Evolutionary conservation across 306 rosid species (phyloP), one percentile per base, ranked within the genome.

Genomic region (Rosa persica): DNA sequence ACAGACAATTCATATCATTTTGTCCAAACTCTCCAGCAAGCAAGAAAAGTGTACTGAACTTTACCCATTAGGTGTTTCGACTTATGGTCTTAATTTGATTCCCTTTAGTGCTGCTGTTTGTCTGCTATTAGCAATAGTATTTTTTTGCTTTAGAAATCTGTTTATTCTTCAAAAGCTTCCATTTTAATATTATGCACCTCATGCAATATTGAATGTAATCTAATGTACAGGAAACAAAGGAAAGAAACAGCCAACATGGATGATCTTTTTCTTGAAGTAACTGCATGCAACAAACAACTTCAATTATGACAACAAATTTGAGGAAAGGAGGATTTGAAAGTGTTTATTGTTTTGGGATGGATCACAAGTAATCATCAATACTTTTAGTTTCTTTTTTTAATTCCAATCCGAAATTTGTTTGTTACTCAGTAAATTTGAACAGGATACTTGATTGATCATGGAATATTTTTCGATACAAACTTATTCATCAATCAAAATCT

Each of bases 331-430:
- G 96, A 52, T 95, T 93, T 70, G 99, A 98, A 67, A 95, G 99
- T 76, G 98, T 95, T 25, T 95, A 95, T 81, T 93, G 99, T 98
- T 95, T 40, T 93, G 98, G 98, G 99, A 95, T 85, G 99, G 99
- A 86, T 91, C 99, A 2, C 99, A 95, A 82, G 99, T 95, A 86
- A 68, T 65, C 76, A 62, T 48, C 25, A 27, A 40, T 7, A 13
- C 54, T 48, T 30, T 73, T 42, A 11, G 10, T 80, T 70, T 54
- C 17, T 67, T 30, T 39, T 12, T 51, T 42, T 2, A 9, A 40
- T 8, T 36, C 20, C 34, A 4, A 5, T 73, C 62, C 30, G 13
- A 47, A 58, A 39, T 60, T 46, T 72, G 12, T 22, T 49, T 4
- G 5, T 73, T 58, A 7, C 43, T 74, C 6, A 51, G 9, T 23